phyloP scores from a whole-genome alignment of 1,284 basidiomycete species.

The Phellopilus nigrolimitatus region DNA sequence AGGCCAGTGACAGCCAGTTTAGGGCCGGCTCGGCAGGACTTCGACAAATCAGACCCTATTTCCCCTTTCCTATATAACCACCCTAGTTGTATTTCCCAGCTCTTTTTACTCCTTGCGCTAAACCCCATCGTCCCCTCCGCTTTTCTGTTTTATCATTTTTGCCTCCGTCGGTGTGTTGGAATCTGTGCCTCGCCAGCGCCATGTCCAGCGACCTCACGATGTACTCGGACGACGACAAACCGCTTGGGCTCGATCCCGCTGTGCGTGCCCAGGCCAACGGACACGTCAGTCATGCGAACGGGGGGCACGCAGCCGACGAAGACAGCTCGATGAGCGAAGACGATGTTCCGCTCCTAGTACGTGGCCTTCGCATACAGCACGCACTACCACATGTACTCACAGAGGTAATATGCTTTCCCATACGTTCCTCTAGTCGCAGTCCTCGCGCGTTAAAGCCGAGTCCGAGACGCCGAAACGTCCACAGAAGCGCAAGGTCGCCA shows the following conservation, averaged over 20 bases:
- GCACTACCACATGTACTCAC: not conserved
- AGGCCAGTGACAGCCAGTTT: constrained; percentile 27
- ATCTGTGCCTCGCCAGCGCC: not conserved
- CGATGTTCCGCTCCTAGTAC: constrained; percentile 66
- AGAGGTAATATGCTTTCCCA: constrained; percentile 19
- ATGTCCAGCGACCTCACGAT: constrained; percentile 47
- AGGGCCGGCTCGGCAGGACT: constrained; percentile 60
- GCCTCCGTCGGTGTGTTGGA: not conserved
- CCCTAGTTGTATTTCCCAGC: constrained; percentile 23
- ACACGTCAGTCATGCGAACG: constrained; percentile 21
- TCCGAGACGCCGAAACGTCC: constrained; percentile 39
- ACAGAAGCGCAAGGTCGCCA: constrained; percentile 54
- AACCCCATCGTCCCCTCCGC: constrained; percentile 22
- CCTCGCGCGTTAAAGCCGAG: constrained; percentile 43
- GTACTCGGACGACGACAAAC: constrained; percentile 56
- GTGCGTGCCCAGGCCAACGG: constrained; percentile 14
- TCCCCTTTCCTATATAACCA: constrained; percentile 30
- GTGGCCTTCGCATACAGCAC: constrained; percentile 25
- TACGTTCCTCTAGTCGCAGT: constrained; percentile 35
- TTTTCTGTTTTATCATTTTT: constrained; percentile 21
- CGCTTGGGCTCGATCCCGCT: constrained; percentile 15
- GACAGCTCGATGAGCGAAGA: constrained; percentile 52
- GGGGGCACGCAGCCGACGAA: constrained; percentile 32
- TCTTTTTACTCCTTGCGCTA: constrained; percentile 24
- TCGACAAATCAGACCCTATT: constrained; percentile 30